Base-by-base conservation (phyloP, 1,284 basidiomycete species). In the Paramarasmius palmivorus region DNA sequence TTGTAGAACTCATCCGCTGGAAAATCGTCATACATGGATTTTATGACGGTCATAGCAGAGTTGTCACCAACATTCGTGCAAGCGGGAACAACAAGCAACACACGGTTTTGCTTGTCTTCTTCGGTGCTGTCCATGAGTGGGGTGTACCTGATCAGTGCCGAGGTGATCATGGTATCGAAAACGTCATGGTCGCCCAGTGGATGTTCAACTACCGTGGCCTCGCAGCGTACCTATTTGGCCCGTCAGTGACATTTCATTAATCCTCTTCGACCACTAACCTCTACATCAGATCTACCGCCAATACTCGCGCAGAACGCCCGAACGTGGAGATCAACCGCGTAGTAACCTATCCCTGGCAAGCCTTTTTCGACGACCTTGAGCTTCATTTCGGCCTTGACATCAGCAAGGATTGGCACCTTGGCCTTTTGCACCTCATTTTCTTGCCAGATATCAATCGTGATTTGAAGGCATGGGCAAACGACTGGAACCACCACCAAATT, bases 1-100 rank as follows among this genome's bases (percentile, higher is more conserved):
- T 32, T 49, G 38, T 29, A 56, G 64, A 64, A 19, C 58, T 68
- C 6, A 68, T 69, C 32, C 47, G 58, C 7, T 72, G 57, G 60
- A 66, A 67, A 39, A 63, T 72, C 17, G 64, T 72, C 26, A 68
- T 66, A 0, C 70, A 73, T 54, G 64, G 57, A 9, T 67, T 70
- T 48, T 62, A 70, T 20, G 70, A 73, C 58, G 68, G 70, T 1
- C 52, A 64, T 37, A 63, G 65, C 0, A 52, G 67, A 1, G 41
- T 63, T 17, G 55, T 72, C 14, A 54, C 54, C 29, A 68, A 59
- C 1, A 55, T 73, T 14, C 47, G 57, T 2, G 64, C 59, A 4
- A 51, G 23, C 10, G 57, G 60, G 50, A 65, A 67, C 52, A 65
- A 66, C n/a, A 23, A 12, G 22, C 10, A 29, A 4, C 29, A 23